Evolutionary conservation across 2,329 filamentous ascomycete species (phyloP), one percentile per base, ranked within the genome.

Genomic region (Cytospora chrysosperma): DNA sequence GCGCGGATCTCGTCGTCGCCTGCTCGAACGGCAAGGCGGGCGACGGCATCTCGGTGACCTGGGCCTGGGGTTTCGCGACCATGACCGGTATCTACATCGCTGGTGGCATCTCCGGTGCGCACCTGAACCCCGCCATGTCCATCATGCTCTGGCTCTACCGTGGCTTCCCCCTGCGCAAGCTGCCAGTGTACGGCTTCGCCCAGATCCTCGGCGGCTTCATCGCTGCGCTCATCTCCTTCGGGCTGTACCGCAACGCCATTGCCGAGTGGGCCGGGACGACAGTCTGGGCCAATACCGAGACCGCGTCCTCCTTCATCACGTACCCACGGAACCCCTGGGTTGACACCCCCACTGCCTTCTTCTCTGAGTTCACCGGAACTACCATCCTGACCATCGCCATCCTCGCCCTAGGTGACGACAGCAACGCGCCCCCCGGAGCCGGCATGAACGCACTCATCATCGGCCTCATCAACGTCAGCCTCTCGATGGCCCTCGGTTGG

Each of bases 61-160:
- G 75, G 76, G 76, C 78, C 6, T 86, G 83, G 83, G 84, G 83
- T 1, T 74, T 85, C 17, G 82, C 80, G 1, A 78, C 79, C 26
- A 86, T 85, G 80, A 74, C 79, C 34, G 79, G 72, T 12, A 79
- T 81, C 66, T 80, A 80, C 64, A 75, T 81, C 40, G 78, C 76
- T 24, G 78, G 78, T 75, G 79, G 78, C 60, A 75, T 80, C 21
- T 80, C 78, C 5, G 78, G 79, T 59, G 79, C 77, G 3, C 78
- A 81, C 59, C 72, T 81, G 21, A 80, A 80, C 56, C 79, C 78
- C 0, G 72, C 74, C 10, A 73, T 81, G 34, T 79, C 78, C 3
- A 70, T 76, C 4, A 76, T 80, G 72, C 71, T 80, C 15, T 80
- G 74, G 72, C 75, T 81, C 66, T 83, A 77, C 68, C 79, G 81